Conservation (phyloP, 108 stramenopile genomes). For the Phaeodactylum tricornutum region DNA sequence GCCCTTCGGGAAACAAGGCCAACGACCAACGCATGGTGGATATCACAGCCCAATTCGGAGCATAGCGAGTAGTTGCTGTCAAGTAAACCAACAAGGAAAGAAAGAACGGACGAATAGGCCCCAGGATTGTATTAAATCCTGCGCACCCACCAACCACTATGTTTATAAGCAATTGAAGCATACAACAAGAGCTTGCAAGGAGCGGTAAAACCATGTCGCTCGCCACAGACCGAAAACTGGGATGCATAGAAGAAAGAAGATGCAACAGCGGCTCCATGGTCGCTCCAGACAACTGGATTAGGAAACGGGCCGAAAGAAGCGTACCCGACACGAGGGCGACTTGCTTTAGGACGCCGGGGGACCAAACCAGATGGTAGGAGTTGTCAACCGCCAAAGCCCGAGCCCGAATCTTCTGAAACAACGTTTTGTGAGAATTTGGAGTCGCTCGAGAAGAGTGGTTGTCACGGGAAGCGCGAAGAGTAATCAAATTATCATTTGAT, state of each 20-base stretch:
- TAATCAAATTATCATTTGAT: too few relatives aligned
- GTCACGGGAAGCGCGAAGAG: too few relatives aligned
- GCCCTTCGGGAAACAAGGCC: constrained; percentile 67
- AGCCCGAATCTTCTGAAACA: too few relatives aligned
- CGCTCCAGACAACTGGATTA: background rate
- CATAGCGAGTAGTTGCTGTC: constrained; percentile 11
- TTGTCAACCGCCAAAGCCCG: too few relatives aligned
- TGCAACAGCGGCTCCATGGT: too few relatives aligned
- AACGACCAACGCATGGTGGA: constrained; percentile 20
- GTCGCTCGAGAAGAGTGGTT: too few relatives aligned
- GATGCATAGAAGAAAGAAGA: background rate
- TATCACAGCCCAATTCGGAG: constrained; percentile 8
- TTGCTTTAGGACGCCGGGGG: background rate
- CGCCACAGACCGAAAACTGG: constrained; percentile 1
- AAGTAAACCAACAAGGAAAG: constrained; percentile 14
- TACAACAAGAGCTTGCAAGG: constrained; percentile 66
- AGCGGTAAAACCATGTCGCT: constrained; percentile 35
- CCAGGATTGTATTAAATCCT: constrained; percentile 73
- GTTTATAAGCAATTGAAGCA: constrained; percentile 65
- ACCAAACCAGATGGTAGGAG: background rate
- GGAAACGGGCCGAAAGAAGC: background rate
- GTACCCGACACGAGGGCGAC: background rate
- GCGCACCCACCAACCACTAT: constrained; percentile 60
- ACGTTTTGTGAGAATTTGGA: too few relatives aligned
- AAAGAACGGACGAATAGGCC: constrained; percentile 54